Evolutionary conservation across 306 rosid species (phyloP).

Genomic region (Spatholobus suberectus): DNA sequence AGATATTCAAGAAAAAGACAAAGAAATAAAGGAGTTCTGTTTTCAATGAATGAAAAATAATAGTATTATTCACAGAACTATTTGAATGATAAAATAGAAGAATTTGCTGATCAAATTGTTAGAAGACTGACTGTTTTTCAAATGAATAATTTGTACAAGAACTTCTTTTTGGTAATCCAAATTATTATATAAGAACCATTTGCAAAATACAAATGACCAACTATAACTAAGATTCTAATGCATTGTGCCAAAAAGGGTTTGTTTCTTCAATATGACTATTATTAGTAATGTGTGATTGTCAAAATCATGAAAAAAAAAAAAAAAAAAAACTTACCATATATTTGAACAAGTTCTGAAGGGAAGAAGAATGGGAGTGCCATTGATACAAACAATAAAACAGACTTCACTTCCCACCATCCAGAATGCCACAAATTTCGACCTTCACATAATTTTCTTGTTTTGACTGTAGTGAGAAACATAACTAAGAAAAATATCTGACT

Average conservation of each 20-base stretch:
- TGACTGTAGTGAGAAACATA: conserved; percentile 74
- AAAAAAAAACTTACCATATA: conserved; percentile 68
- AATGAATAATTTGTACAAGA: not conserved
- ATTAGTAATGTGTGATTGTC: not conserved
- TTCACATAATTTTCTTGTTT: conserved; percentile 67
- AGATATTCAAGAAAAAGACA: not conserved
- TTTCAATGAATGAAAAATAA: not conserved
- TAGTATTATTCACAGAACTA: not conserved
- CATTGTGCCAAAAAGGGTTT: conserved; percentile 1
- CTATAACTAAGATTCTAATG: not conserved
- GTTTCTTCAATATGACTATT: not conserved
- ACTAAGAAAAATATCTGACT: conserved; percentile 79
- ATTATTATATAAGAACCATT: not conserved
- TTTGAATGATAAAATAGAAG: not conserved
- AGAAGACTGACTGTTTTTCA: not conserved
- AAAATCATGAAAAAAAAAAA: not conserved
- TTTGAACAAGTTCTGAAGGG: conserved; percentile 60
- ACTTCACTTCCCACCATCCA: conserved; percentile 77
- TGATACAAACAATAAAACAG: conserved; percentile 59
- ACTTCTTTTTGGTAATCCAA: not conserved
- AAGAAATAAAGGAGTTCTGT: not conserved
- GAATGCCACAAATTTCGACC: conserved; percentile 80
- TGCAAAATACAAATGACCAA: not conserved
- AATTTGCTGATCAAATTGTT: not conserved
- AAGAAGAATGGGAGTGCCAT: conserved; percentile 63